These are phyloP conservation scores for Cyberlindnera xishuangbannaensis DNA, from an alignment of 805 yeast species.

Conservation along the genomic window DNA sequence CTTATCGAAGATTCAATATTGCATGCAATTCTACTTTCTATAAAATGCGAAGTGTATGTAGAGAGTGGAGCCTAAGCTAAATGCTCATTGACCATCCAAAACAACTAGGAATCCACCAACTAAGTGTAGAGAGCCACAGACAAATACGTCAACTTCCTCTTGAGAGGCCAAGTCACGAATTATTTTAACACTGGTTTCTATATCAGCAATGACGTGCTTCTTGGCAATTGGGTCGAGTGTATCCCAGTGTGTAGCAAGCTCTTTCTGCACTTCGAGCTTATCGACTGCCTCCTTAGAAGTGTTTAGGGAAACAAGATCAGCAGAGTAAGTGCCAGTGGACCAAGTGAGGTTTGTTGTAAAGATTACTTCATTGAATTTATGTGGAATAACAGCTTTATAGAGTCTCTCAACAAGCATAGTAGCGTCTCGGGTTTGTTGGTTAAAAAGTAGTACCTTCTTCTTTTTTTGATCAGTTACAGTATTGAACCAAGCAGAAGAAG, in stretches of 20 bases:
- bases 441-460: slow-evolving; percentile 60
- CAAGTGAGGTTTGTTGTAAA: slow-evolving; percentile 93
- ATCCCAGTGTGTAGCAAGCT: slow-evolving; percentile 66
- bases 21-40: too few species aligned
- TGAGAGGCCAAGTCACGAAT: slow-evolving; percentile 29
- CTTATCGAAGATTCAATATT: too few species aligned
- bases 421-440: slow-evolving; percentile 92
- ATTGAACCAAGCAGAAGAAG: slow-evolving; percentile 78
- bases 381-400: slow-evolving; percentile 34
- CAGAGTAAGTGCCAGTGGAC: slow-evolving; percentile 72
- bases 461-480: slow-evolving; percentile 30
- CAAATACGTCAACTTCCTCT: slow-evolving; percentile 63
- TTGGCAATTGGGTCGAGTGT: slow-evolving; percentile 39
- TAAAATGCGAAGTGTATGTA: too few species aligned
- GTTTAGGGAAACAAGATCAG: slow-evolving; percentile 82
- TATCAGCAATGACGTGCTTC: slow-evolving; percentile 57
- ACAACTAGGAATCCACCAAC: slow-evolving; percentile 94
- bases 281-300: slow-evolving; percentile 76
- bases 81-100: slow-evolving; percentile 41
- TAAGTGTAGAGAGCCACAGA: slow-evolving; percentile 88
- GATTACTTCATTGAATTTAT: slow-evolving; percentile 66
- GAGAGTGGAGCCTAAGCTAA: too few species aligned
- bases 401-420: slow-evolving; percentile 53
- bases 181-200: slow-evolving; percentile 64
- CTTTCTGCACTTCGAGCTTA: slow-evolving; percentile 72